Base-by-base conservation (phyloP, 441 rosid genomes). In the Brassica hybrid region DNA sequence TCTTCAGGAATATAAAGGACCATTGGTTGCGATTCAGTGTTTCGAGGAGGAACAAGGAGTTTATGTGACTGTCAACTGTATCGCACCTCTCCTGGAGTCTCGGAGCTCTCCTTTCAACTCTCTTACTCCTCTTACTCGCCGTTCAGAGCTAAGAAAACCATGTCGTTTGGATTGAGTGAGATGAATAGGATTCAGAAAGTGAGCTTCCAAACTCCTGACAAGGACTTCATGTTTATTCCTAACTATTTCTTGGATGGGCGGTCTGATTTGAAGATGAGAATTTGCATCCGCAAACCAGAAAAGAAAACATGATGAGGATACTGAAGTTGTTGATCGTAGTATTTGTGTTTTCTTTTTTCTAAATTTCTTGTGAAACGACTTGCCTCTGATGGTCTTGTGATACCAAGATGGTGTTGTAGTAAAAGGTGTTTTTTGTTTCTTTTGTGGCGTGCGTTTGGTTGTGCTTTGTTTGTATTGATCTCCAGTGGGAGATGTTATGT, bases 181-280 rank as follows among this genome's bases (percentile, higher is more conserved):
- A 50, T 66, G 72, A 38, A 21, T 9, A 74, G 45, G 19, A 66
- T 74, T 36, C 77, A 57, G 21, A 66, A 65, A 65, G 64, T 65
- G 25, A 65, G 54, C 36, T 64, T 13, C 17, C 27, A 73, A 36
- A 19, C 56, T 73, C 77, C 71, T 6, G 65, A 65, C 12, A 13
- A 64, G 27, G 68, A 64, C 50, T 64, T 16, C 16, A 64, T 17
- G 68, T 36, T 11, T 2, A 0, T 64, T 64, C 68, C 68, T 64
- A 7, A 5, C 9, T 16, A 34, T 16, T 34, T 34, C 67, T 16
- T 64, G 50, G 9, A 0, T 16, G 25, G 19, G 4, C n/a, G 4
- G n/a, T 0, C n/a, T 63, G 1, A 8, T 9, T 17, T 64, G 25
- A 63, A 63, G 48, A 63, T 63, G 23, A 1, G 9, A 8, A 32